Conservation (phyloP, 1,284 basidiomycete genomes). For the Ustilago trichophora region DNA sequence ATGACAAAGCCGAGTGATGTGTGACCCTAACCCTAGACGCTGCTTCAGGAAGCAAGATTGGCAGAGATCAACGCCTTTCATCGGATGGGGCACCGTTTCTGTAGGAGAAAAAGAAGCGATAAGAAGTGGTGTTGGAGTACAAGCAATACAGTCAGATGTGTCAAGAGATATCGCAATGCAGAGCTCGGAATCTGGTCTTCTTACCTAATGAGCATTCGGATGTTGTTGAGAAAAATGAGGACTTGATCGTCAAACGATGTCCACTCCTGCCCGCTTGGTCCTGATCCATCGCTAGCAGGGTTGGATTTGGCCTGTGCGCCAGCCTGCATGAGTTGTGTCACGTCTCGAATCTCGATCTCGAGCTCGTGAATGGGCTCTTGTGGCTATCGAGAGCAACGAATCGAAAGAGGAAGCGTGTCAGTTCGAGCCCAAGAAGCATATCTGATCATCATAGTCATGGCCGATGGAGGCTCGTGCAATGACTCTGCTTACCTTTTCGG, state of each 20-base stretch:
- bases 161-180: too few relatives aligned
- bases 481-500: conserved; percentile 47
- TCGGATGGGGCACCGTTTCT: conserved; percentile 17
- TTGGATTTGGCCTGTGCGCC: conserved; percentile 34
- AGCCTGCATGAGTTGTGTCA: conserved; percentile 69
- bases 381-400: conserved; percentile 21
- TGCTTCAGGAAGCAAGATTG: too few relatives aligned
- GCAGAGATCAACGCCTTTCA: conserved; percentile 12
- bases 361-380: conserved; percentile 69
- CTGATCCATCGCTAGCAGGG: conserved; percentile 6
- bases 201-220: conserved; percentile 61
- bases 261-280: conserved; percentile 51
- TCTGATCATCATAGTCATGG: too few relatives aligned
- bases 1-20: too few relatives aligned
- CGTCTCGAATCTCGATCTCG: conserved; percentile 72
- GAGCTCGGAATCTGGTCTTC: conserved; percentile 4
- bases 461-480: too few relatives aligned
- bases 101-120: background rate
- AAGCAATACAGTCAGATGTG: background rate
- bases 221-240: conserved; percentile 64
- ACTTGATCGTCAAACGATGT: conserved; percentile 58
- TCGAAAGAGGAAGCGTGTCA: too few relatives aligned
- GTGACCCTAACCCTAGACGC: too few relatives aligned
- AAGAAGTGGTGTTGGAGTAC: background rate
- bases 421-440: too few relatives aligned